Conservation (phyloP, 139 green algal species). For the Chlorella sorokiniana region DNA sequence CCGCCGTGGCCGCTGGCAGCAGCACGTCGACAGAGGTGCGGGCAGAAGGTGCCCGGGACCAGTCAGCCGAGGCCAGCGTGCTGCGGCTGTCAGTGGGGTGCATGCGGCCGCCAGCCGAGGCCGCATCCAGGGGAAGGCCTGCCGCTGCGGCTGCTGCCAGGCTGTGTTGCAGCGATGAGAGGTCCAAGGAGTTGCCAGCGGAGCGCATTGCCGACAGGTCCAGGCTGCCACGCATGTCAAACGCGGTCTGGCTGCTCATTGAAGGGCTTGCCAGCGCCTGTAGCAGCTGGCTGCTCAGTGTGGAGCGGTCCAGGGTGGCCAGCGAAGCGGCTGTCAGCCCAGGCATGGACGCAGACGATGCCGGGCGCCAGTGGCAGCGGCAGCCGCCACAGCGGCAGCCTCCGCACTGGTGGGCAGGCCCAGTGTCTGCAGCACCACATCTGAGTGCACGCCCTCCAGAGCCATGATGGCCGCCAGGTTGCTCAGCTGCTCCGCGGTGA, state of each 20-base stretch:
- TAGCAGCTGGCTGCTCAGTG: not conserved
- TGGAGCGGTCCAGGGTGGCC: not conserved
- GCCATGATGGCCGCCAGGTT: constrained; percentile 46
- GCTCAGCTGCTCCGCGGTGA: constrained; percentile 34
- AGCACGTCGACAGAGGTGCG: not conserved
- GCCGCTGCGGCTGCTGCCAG: constrained; percentile 6
- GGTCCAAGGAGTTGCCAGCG: constrained; percentile 3
- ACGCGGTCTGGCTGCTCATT: not conserved
- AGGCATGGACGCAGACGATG: not conserved
- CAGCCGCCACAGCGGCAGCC: not conserved
- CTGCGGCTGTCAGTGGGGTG: constrained; percentile 18
- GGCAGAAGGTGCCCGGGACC: constrained; percentile 7
- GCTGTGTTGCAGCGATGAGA: not conserved
- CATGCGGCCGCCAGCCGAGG: not conserved
- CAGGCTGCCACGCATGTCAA: constrained; percentile 14
- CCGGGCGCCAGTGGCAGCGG: not conserved
- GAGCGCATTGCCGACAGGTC: constrained; percentile 9
- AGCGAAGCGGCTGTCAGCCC: not conserved
- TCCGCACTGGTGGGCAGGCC: constrained; percentile 5
- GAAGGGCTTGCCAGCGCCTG: constrained; percentile 22
- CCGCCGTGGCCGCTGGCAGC: constrained; percentile 1
- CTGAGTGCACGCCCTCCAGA: constrained; percentile 40
- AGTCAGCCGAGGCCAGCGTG: constrained; percentile 10
- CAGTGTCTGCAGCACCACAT: constrained; percentile 29
- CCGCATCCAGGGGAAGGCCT: not conserved